A percentile compares a stretch with the other conserved stretches of the same genome.
These are phyloP conservation scores for Pichia sp. DNA, from an alignment of 1,139 yeast genomes.

Conservation along the genomic window DNA sequence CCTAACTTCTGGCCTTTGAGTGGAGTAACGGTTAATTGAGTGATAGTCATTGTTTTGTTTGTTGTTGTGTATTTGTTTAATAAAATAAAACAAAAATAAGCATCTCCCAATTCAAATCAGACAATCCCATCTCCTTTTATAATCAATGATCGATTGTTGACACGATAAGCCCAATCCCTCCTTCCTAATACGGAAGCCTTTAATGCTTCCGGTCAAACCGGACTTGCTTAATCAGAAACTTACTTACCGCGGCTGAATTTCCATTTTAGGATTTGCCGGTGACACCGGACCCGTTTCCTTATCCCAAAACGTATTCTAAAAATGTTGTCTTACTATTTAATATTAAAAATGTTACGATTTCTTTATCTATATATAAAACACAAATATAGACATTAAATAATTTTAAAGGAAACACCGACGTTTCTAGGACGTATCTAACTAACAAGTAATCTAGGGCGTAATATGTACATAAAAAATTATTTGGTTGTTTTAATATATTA, in stretches of 20 bases:
- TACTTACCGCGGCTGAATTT: neutral
- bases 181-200: neutral
- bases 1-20: slow-evolving; percentile 55
- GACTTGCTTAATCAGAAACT: neutral
- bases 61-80: neutral
- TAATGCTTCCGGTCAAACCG: neutral
- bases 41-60: neutral
- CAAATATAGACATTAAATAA: no score
- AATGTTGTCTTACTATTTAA: no score
- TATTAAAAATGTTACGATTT: neutral
- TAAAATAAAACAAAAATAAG: neutral
- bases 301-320: no score
- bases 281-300: neutral
- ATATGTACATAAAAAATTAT: no score
- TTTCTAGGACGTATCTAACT: no score
- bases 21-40: slow-evolving; percentile 36
- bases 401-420: no score
- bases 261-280: neutral
- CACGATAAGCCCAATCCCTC: neutral
- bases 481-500: no score
- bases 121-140: neutral
- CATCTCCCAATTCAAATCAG: neutral
- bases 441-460: no score
- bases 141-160: neutral
- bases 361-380: neutral